Conservation (phyloP, 2,329 filamentous ascomycete species). For the Fusarium euwallaceae region DNA sequence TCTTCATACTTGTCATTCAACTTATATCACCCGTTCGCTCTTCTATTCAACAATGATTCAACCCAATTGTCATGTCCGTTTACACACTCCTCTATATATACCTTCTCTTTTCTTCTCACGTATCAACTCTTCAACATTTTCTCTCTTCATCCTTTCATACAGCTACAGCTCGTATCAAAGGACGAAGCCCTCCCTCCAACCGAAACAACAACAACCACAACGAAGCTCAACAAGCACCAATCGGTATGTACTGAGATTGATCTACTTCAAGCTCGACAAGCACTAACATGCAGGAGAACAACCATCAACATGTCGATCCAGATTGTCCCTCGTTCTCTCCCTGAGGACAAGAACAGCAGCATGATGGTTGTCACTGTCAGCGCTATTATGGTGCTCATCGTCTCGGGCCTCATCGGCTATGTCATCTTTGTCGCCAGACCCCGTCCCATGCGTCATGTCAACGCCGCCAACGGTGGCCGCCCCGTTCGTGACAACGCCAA, state of each 20-base stretch:
- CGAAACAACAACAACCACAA: neutral
- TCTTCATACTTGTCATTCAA: neutral
- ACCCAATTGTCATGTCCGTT: neutral
- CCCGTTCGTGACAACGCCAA: neutral
- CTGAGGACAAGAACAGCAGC: neutral
- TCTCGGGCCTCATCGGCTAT: neutral
- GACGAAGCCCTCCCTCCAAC: neutral
- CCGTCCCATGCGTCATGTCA: neutral
- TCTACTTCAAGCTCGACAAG: neutral
- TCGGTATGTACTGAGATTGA: neutral
- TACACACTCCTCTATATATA: neutral
- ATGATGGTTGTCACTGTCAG: neutral
- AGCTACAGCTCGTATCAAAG: neutral
- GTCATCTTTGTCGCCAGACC: neutral
- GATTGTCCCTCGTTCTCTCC: neutral
- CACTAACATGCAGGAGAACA: neutral
- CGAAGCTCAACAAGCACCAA: neutral
- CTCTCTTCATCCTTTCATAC: neutral
- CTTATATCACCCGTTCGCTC: neutral
- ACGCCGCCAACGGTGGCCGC: neutral
- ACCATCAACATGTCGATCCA: neutral
- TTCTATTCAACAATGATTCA: neutral
- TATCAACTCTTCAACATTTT: neutral
- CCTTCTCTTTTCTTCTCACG: neutral
- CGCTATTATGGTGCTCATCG: neutral